Evolutionary conservation across 306 rosid species (phyloP), one percentile per base, ranked within the genome.

Genomic region (Lotus japonicus): DNA sequence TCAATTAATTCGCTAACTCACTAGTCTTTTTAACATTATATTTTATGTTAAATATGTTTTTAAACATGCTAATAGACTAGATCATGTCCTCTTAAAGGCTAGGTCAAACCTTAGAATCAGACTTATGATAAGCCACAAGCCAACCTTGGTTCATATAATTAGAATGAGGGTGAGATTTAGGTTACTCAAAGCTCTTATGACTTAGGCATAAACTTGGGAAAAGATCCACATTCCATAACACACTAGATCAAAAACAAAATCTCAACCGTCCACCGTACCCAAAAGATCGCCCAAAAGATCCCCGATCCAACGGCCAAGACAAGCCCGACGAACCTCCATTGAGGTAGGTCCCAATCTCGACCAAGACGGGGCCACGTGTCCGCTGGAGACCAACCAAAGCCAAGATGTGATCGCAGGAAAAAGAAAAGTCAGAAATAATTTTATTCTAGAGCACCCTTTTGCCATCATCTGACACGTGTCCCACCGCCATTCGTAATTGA

Each of bases 381-480:
- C n/a, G 5, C 4, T 61, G 7, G 2, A 36, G 0, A 0, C 63
- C 35, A 11, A 67, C 58, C 74, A 58, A 53, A 44, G 28, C 19
- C 48, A 44, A 65, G 42, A 62, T 41, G 43, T 58, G 54, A 57
- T 46, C 48, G 54, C 53, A 50, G 60, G 8, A 46, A 65, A 65
- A 58, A 75, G 63, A 76, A 76, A 68, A 67, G 58, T 59, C 64
- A 6, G 50, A 41, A 26, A 26, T 26, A 1, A 26, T 26, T 26
- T 2, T 58, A 59, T 68, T 72, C 35, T 50, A 42, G 80, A 51
- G 18, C n/a, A 2, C 2, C 21, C 41, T 50, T 61, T 52, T 5
- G 10, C 43, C 57, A 50, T 67, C 63, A 48, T 10, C 5, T 0
- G 58, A 59, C 75, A 76, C 75, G 75, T 76, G 80, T 68, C 52